These are phyloP conservation scores for Moesziomyces globuligerus DNA, from an alignment of 1,284 basidiomycete genomes.

Conservation along the genomic window DNA sequence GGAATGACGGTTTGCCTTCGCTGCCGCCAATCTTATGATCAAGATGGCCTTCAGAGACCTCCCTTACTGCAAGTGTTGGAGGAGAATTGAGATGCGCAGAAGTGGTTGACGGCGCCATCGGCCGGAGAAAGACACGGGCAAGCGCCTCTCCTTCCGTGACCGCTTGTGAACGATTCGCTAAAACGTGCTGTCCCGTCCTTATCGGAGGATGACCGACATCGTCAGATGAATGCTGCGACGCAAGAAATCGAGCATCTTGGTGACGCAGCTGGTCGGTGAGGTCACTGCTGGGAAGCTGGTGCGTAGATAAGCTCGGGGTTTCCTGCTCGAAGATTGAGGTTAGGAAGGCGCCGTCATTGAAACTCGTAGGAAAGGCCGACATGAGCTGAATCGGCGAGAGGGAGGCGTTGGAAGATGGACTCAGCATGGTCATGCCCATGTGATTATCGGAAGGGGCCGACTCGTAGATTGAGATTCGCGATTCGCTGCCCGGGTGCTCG, in stretches of 20 bases:
- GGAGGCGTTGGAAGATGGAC: slow-evolving; percentile 4
- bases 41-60: no score
- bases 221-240: no score
- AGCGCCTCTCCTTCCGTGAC: no score
- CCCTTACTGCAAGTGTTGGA: no score
- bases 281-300: slow-evolving; percentile 20
- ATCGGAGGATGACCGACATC: no score
- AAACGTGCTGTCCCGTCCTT: no score
- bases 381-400: slow-evolving; percentile 3
- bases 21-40: no score
- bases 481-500: slow-evolving; percentile 8
- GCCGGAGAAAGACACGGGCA: no score
- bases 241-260: background rate
- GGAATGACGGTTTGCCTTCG: no score
- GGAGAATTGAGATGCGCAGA: no score
- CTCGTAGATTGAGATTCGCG: background rate
- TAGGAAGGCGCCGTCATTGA: background rate
- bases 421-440: background rate
- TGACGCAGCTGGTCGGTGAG: slow-evolving; percentile 8
- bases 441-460: background rate
- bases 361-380: background rate
- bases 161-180: no score
- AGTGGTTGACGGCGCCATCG: no score
- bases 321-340: slow-evolving; percentile 10
- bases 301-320: slow-evolving; percentile 24